phyloP scores from a whole-genome alignment of 768 basidiomycete species.

The Amanita fuliginea region DNA sequence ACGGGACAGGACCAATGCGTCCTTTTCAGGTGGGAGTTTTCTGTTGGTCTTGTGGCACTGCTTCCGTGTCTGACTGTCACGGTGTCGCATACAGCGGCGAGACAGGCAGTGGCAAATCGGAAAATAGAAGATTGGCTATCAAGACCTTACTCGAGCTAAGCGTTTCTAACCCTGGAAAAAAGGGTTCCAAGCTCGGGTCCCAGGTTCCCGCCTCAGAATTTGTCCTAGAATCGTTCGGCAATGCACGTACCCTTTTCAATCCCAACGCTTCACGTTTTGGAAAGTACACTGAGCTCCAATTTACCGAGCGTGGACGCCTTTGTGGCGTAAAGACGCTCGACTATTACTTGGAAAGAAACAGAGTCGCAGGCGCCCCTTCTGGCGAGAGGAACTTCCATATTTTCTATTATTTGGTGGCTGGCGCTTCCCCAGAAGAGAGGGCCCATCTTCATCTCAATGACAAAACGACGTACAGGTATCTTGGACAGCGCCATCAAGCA shows the following conservation, averaged over 20 bases:
- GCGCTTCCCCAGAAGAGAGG: conserved; percentile 80
- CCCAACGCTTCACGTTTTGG: conserved; percentile 95
- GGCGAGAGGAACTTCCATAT: conserved; percentile 98
- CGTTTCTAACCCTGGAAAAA: conserved; percentile 84
- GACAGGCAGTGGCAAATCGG: conserved; percentile 89
- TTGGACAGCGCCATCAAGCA: conserved; percentile 50
- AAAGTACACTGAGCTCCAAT: conserved; percentile 97
- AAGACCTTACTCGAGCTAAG: conserved; percentile 88
- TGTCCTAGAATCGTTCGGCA: conserved; percentile 91
- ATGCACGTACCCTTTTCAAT: conserved; percentile 85
- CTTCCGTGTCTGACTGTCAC: conserved; percentile 2
- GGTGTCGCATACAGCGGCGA: conserved; percentile 52
- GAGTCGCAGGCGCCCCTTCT: conserved; percentile 78
- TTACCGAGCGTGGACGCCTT: conserved; percentile 83
- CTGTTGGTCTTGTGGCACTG: conserved; percentile 2
- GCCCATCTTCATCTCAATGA: conserved; percentile 80
- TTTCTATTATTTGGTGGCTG: conserved; percentile 93
- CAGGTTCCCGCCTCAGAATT: conserved; percentile 93
- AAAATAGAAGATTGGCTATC: conserved; percentile 81
- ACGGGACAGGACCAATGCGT: conserved; percentile 91
- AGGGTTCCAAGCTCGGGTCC: conserved; percentile 76
- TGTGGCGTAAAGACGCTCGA: conserved; percentile 91
- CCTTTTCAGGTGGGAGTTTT: conserved; percentile 57
- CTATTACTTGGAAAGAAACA: conserved; percentile 88
- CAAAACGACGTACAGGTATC: conserved; percentile 75